Conservation (phyloP, 306 rosid genomes). For the Cicer cuneatum region DNA sequence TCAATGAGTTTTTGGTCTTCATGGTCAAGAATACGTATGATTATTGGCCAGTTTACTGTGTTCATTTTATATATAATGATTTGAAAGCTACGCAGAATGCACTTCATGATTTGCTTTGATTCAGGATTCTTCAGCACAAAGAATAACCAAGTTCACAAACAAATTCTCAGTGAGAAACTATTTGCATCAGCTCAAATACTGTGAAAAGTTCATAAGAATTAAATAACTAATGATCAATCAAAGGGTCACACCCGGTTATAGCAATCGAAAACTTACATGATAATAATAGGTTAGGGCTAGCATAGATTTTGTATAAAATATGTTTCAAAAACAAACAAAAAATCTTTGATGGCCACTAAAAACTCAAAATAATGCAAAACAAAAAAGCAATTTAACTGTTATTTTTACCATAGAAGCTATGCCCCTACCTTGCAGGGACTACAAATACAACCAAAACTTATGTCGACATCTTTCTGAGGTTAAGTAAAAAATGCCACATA, state of each 20-base stretch:
- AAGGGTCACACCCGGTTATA: constrained; percentile 9
- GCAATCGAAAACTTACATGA: constrained; percentile 3
- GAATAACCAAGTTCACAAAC: too few relatives aligned
- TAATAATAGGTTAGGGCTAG: constrained; percentile 4
- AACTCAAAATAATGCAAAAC: background rate
- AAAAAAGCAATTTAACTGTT: background rate
- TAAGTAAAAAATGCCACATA: constrained; percentile 41
- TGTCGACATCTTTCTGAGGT: constrained; percentile 39
- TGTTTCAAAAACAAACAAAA: constrained; percentile 29
- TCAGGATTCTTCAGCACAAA: too few relatives aligned
- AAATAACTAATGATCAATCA: constrained; percentile 20
- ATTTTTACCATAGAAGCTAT: constrained; percentile 31
- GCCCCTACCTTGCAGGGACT: constrained; percentile 16
- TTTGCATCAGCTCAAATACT: too few relatives aligned
- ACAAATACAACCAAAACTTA: constrained; percentile 39
- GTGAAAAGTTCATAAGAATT: background rate
- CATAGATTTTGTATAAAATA: constrained; percentile 30
- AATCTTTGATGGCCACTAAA: constrained; percentile 23
- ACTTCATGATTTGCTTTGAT: too few relatives aligned
- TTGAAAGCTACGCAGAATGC: too few relatives aligned
- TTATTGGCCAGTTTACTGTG: too few relatives aligned
- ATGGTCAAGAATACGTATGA: too few relatives aligned
- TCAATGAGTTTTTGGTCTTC: too few relatives aligned
- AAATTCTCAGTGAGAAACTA: too few relatives aligned
- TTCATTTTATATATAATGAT: too few relatives aligned